phyloP scores from a whole-genome alignment of 257 asterid species.

The Echium plantagineum region DNA sequence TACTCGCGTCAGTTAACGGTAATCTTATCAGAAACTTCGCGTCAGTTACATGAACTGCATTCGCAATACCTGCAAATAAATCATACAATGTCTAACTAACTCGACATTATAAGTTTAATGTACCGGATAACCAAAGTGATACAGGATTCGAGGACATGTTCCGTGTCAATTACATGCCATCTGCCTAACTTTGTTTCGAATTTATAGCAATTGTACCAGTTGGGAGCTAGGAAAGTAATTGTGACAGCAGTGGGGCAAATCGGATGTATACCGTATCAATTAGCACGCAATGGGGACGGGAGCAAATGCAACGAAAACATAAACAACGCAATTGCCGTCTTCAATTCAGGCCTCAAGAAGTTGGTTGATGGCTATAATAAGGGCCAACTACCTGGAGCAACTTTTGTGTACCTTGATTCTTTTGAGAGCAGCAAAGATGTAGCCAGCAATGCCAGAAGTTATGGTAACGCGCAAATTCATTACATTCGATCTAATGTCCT shows the following conservation, averaged over 20 bases:
- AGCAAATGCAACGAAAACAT: conserved; percentile 83
- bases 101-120: too few species aligned
- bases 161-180: too few species aligned
- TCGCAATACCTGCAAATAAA: neutral
- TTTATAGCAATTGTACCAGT: conserved; percentile 39
- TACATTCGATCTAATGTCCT: too few species aligned
- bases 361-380: conserved; percentile 50
- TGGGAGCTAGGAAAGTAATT: conserved; percentile 76
- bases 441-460: conserved; percentile 45
- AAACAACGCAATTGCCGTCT: conserved; percentile 55
- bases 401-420: conserved; percentile 67
- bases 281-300: conserved; percentile 58
- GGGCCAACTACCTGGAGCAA: conserved; percentile 57
- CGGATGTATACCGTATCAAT: conserved; percentile 82
- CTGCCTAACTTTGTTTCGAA: neutral
- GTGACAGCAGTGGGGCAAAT: conserved; percentile 64
- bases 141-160: too few species aligned
- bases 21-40: neutral
- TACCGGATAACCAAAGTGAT: too few species aligned
- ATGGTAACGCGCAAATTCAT: conserved; percentile 33
- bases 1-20: conserved; percentile 56
- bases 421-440: conserved; percentile 50
- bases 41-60: neutral
- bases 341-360: conserved; percentile 50
- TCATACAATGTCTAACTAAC: too few species aligned